phyloP scores from a whole-genome alignment of 1,284 basidiomycete genomes.

The Fomitopsis palustris region DNA sequence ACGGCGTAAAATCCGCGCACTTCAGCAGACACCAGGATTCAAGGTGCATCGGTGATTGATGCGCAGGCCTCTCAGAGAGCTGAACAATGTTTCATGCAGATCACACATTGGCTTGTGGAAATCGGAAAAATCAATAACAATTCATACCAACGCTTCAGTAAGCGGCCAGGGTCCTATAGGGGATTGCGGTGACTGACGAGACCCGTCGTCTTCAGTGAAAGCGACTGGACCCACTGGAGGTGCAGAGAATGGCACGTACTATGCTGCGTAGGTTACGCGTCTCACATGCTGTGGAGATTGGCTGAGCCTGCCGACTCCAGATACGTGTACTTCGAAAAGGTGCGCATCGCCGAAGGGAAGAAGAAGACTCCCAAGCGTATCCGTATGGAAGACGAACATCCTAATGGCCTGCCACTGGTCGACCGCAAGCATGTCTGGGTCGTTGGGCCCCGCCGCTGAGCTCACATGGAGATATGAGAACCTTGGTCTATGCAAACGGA shows the following conservation, averaged over 20 bases:
- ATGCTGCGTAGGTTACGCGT: constrained; percentile 36
- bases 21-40: constrained; percentile 39
- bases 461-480: neutral
- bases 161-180: no score
- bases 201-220: constrained; percentile 33
- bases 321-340: constrained; percentile 49
- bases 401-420: constrained; percentile 30
- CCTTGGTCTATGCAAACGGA: neutral
- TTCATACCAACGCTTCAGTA: constrained; percentile 45
- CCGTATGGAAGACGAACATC: constrained; percentile 31
- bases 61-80: no score
- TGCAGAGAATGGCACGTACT: constrained; percentile 41
- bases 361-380: constrained; percentile 41
- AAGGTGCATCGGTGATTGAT: no score
- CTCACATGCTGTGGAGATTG: neutral
- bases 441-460: neutral
- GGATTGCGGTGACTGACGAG: neutral
- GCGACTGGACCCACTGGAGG: constrained; percentile 37
- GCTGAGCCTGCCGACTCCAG: constrained; percentile 15
- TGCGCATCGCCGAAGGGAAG: constrained; percentile 43
- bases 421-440: constrained; percentile 30
- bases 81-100: constrained; percentile 27
- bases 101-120: constrained; percentile 43
- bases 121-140: constrained; percentile 47
- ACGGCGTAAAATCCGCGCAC: constrained; percentile 40